Evolutionary conservation across 306 rosid genomes (phyloP).

Genomic region (Sophora flavescens): DNA sequence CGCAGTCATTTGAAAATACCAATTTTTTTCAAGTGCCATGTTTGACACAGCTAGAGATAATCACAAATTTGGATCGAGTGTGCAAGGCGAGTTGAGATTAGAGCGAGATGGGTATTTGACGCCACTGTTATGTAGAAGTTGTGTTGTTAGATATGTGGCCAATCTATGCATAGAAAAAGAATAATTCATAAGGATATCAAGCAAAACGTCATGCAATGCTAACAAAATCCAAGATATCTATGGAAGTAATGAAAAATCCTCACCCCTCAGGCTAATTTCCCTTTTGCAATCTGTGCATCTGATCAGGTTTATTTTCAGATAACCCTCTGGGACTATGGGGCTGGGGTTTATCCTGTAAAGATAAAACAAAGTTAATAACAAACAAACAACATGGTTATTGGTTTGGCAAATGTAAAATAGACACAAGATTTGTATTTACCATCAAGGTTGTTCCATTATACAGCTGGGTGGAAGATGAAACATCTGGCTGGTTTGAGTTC

Average conservation of each 20-base stretch:
- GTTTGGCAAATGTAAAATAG: constrained; percentile 11
- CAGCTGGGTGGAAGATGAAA: constrained; percentile 49
- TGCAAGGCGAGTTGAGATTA: constrained; percentile 48
- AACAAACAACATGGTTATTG: constrained; percentile 18
- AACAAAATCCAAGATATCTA: constrained; percentile 6
- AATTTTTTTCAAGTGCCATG: constrained; percentile 37
- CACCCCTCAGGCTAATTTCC: constrained; percentile 61
- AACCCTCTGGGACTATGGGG: constrained; percentile 56
- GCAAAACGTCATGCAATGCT: constrained; percentile 42
- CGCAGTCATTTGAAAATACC: constrained; percentile 43
- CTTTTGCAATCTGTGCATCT: constrained; percentile 48
- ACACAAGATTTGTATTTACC: constrained; percentile 53
- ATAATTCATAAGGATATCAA: constrained; percentile 50
- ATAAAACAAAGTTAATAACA: constrained; percentile 34
- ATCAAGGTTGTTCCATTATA: constrained; percentile 48
- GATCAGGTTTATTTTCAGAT: constrained; percentile 58
- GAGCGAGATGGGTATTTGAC: constrained; percentile 51
- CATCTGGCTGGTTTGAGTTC: constrained; percentile 57
- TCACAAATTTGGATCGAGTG: constrained; percentile 44
- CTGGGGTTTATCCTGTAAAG: constrained; percentile 61
- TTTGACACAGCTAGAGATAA: constrained; percentile 43
- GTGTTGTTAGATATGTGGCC: constrained; percentile 48
- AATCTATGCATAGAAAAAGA: constrained; percentile 50
- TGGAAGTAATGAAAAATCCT: constrained; percentile 36
- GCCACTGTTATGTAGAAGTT: constrained; percentile 54